These are phyloP conservation scores for Ramaria rubella DNA, from an alignment of 768 basidiomycete species.

Conservation along the genomic window DNA sequence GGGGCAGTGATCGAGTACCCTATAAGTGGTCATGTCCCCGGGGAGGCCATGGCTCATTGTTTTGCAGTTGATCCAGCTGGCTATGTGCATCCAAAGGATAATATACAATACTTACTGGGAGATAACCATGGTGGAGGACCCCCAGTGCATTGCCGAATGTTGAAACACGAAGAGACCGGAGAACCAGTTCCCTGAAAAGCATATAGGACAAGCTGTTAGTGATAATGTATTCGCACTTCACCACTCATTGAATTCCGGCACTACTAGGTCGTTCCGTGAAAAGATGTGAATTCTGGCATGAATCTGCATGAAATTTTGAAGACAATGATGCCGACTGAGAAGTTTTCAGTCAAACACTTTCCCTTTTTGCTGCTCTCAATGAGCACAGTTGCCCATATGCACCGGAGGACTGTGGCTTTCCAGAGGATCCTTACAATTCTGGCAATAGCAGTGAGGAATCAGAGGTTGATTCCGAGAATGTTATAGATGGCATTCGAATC, in stretches of 20 bases:
- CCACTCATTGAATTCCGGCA: background rate
- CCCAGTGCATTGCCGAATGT: no score
- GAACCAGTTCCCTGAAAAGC: no score
- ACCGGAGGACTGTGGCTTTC: background rate
- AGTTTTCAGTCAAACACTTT: conserved; percentile 20
- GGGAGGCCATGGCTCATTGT: background rate
- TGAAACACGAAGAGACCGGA: no score
- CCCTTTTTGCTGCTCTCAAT: conserved; percentile 17
- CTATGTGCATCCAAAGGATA: background rate
- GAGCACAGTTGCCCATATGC: conserved; percentile 18
- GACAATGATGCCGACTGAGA: conserved; percentile 1
- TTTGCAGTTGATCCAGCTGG: background rate
- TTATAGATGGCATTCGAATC: no score
- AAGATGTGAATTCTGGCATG: background rate
- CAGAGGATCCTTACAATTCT: background rate
- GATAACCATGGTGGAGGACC: background rate
- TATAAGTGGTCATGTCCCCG: background rate
- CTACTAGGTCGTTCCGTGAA: background rate
- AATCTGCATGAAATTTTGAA: no score
- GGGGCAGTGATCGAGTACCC: conserved; percentile 4
- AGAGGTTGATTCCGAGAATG: background rate
- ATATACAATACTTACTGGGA: conserved; percentile 3
- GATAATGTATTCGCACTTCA: no score
- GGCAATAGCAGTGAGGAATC: background rate
- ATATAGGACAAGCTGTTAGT: no score